phyloP scores from a whole-genome alignment of 2,329 filamentous ascomycete species.

The Chaetomium sp. region DNA sequence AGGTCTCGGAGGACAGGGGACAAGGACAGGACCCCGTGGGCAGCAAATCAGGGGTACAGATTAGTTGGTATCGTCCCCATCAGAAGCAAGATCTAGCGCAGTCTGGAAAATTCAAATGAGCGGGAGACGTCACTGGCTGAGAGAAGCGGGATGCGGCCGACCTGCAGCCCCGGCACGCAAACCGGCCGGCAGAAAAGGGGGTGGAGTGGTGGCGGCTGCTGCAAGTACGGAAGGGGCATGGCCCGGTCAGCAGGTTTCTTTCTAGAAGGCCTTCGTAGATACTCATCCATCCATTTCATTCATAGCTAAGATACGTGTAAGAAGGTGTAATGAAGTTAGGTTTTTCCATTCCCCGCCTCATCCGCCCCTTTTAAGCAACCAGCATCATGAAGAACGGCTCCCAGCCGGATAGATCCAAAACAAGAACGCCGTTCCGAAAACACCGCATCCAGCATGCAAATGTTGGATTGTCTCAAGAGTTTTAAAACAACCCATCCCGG shows the following conservation, averaged over 20 bases:
- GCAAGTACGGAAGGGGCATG: background rate
- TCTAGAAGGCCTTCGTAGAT: background rate
- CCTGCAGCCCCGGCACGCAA: conserved; percentile 19
- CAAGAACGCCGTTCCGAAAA: background rate
- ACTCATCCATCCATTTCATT: background rate
- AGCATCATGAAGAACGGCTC: background rate
- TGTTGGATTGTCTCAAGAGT: background rate
- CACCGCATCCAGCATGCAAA: background rate
- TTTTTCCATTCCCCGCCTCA: background rate
- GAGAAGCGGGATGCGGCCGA: conserved; percentile 19
- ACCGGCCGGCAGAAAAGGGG: background rate
- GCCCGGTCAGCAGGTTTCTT: background rate
- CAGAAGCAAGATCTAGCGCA: background rate
- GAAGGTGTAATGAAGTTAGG: background rate
- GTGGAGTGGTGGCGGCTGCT: too few species aligned
- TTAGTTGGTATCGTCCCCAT: too few species aligned
- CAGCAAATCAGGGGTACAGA: too few species aligned
- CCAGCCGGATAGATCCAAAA: conserved; percentile 8
- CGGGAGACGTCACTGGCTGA: background rate
- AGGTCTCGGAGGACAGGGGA: too few species aligned
- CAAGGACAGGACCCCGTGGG: too few species aligned
- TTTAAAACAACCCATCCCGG: background rate
- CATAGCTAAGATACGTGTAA: conserved; percentile 6
- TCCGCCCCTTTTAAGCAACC: conserved; percentile 1
- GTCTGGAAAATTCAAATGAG: too few species aligned